phyloP scores from a whole-genome alignment of 2,329 filamentous ascomycete genomes.

The Laburnicola sp. region DNA sequence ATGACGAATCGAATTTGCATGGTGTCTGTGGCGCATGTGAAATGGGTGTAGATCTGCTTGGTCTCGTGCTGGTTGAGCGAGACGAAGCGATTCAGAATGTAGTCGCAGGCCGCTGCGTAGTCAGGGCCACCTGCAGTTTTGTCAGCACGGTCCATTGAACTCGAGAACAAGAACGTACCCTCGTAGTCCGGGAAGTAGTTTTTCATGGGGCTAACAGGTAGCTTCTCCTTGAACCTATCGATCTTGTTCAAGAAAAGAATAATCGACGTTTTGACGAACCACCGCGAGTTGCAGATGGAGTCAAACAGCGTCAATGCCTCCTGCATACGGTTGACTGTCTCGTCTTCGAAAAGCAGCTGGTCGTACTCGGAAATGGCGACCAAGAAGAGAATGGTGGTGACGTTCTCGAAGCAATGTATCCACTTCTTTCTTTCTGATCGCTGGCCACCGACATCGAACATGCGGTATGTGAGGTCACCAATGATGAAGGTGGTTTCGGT shows the following conservation, averaged over 20 bases:
- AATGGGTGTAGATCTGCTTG: constrained; percentile 99
- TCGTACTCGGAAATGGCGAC: constrained; percentile 98
- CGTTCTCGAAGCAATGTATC: constrained; percentile 99
- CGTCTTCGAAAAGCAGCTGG: constrained; percentile 92
- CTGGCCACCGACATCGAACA: constrained; percentile 97
- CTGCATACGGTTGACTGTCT: constrained; percentile 79
- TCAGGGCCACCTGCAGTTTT: constrained; percentile 74
- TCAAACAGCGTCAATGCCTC: constrained; percentile 72
- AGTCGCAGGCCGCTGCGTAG: too few species aligned
- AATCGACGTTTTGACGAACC: constrained; percentile 73
- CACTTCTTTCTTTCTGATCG: constrained; percentile 98
- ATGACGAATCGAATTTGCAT: constrained; percentile 99
- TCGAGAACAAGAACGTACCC: constrained; percentile 44
- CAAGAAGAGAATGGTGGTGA: constrained; percentile 93
- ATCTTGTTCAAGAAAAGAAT: constrained; percentile 77
- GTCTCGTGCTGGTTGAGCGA: too few species aligned
- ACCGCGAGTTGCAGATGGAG: constrained; percentile 72
- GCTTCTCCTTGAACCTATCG: constrained; percentile 74
- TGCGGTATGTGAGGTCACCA: constrained; percentile 89
- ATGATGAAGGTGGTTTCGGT: constrained; percentile 97
- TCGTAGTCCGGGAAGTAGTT: constrained; percentile 80
- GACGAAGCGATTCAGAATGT: too few species aligned
- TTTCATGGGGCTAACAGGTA: constrained; percentile 73
- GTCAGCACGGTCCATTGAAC: constrained; percentile 13
- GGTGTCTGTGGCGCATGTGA: constrained; percentile 97